Conservation (phyloP, 2,329 filamentous ascomycete genomes). For the Cercospora zeina region DNA sequence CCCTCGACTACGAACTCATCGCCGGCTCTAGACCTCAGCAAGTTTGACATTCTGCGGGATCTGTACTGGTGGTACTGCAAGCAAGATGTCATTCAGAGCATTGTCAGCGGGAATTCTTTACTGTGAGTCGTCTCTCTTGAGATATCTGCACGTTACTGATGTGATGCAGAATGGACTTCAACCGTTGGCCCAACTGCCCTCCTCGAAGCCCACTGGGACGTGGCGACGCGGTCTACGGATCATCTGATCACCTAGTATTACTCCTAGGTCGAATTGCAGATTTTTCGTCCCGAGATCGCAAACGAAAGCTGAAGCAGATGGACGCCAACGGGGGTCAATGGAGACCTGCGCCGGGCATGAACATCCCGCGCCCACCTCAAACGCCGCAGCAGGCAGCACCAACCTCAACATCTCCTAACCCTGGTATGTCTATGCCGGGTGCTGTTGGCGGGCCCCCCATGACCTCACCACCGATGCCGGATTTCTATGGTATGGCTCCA, state of each 20-base stretch:
- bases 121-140: slow-evolving; percentile 63
- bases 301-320: slow-evolving; percentile 71
- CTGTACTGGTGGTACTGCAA: slow-evolving; percentile 96
- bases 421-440: slow-evolving; percentile 12
- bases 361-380: slow-evolving; percentile 42
- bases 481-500: slow-evolving; percentile 56
- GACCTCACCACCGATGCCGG: slow-evolving; percentile 42
- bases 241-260: slow-evolving; percentile 83
- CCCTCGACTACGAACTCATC: slow-evolving; percentile 39
- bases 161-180: slow-evolving; percentile 68
- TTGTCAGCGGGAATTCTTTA: slow-evolving; percentile 79
- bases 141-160: slow-evolving; percentile 3
- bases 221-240: slow-evolving; percentile 78
- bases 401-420: slow-evolving; percentile 25
- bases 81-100: slow-evolving; percentile 88
- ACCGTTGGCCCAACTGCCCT: slow-evolving; percentile 80
- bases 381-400: slow-evolving; percentile 19
- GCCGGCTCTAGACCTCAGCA: slow-evolving; percentile 63
- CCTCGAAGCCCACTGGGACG: slow-evolving; percentile 78
- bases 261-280: slow-evolving; percentile 76
- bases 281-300: slow-evolving; percentile 75
- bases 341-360: slow-evolving; percentile 56
- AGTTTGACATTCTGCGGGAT: slow-evolving; percentile 78
- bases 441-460: not conserved
- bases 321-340: slow-evolving; percentile 59